Percentiles rank a stretch among this genome's conserved stretches.
phyloP scores from a whole-genome alignment of 441 rosid species.

The Pelargonium fulgidum region DNA sequence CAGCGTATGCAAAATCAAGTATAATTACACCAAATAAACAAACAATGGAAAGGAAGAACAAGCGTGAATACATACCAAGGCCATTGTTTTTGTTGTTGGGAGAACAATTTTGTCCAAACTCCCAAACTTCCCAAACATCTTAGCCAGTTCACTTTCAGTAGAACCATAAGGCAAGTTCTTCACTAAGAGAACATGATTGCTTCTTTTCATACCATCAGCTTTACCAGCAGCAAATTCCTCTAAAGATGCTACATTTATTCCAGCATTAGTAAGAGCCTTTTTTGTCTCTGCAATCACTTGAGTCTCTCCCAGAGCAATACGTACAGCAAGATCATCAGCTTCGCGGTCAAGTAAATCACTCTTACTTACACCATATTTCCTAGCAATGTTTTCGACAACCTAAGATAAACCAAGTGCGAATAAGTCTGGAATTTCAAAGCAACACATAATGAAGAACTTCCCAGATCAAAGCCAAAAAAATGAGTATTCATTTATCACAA shows the following conservation, averaged over 20 bases:
- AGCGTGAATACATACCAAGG: slow-evolving; percentile 47
- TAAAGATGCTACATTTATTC: slow-evolving; percentile 61
- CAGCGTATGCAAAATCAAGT: background rate
- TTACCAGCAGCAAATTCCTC: slow-evolving; percentile 63
- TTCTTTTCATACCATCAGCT: slow-evolving; percentile 56
- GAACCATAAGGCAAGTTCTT: slow-evolving; percentile 92
- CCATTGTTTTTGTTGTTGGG: slow-evolving; percentile 83
- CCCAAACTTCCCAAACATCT: slow-evolving; percentile 85
- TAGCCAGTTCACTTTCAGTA: slow-evolving; percentile 65
- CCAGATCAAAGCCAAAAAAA: background rate
- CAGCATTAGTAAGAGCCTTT: slow-evolving; percentile 68
- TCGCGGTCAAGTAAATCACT: slow-evolving; percentile 83
- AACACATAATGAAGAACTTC: slow-evolving; percentile 4
- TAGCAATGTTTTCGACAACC: slow-evolving; percentile 79
- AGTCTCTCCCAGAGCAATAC: slow-evolving; percentile 90
- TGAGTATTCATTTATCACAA: slow-evolving; percentile 1
- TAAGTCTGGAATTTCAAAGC: slow-evolving; percentile 17
- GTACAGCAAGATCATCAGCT: slow-evolving; percentile 89
- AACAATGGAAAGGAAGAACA: background rate
- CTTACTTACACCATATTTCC: slow-evolving; percentile 79
- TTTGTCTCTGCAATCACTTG: slow-evolving; percentile 91
- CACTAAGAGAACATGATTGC: slow-evolving; percentile 68
- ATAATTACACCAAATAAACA: background rate
- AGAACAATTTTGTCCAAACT: slow-evolving; percentile 69
- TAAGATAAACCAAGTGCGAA: slow-evolving; percentile 24